Base-by-base conservation (phyloP, 2,329 filamentous ascomycete species). In the Biscogniauxia mediterranea region DNA sequence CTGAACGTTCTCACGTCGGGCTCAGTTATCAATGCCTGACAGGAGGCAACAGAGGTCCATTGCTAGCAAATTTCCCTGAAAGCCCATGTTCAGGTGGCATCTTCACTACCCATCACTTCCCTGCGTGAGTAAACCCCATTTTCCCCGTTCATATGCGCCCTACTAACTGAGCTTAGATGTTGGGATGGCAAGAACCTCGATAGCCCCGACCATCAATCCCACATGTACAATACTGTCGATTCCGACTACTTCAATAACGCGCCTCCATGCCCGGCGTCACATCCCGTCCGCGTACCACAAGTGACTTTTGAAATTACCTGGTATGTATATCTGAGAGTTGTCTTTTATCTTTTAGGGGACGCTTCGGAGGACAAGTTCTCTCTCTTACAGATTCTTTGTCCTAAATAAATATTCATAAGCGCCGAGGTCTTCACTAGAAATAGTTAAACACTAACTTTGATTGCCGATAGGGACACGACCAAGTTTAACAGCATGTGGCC, bases 1-100 rank as follows among this genome's bases (percentile, higher is more conserved):
- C 58, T 17, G 28, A 54, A 15, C 13, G 2, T 68, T 68, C 59
- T 66, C 72, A 76, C 58, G 67, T 73, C 57, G 72, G 73, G 1
- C 73, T 79, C 15, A 74, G 74, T 49, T 79, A 76, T 61, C 75
- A 75, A 32, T 80, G 77, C 59, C 68, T 79, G 46, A 64, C 75
- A 26, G 71, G 70, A 56, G 68, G 67, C 25, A 78, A 72, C 2
- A 69, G 77, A 52, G 76, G 74, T 58, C 66, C 69, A 28, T 75
- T 78, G 64, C 71, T 72, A 6, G 59, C 72, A 15, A 70, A 74
- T 49, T 75, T 80, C 66, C 77, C 78, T 2, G 71, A 66, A 0
- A 66, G 69, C 38, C 74, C 76, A 2, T 79, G 78, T 65, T 66
- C 69, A 1, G 75, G 72, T 8, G 76, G 77, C 11, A 77, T 79